Evolutionary conservation across 139 green algal genomes (phyloP), one percentile per base, ranked within the genome.

Genomic region (Chlamydomonas sp.): DNA sequence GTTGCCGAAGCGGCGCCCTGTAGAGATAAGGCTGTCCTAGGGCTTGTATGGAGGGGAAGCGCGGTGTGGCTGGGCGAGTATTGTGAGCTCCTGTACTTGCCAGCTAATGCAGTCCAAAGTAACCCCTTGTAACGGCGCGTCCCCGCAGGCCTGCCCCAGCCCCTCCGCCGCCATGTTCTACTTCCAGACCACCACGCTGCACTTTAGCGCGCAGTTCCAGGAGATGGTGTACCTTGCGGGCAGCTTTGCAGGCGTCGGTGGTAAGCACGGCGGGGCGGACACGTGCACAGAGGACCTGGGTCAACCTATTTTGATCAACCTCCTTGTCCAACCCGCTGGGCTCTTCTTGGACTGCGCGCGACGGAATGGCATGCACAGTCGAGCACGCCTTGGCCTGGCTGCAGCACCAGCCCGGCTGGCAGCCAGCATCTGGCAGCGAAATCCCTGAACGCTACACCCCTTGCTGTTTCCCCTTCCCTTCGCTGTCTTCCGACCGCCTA

Each of bases 191-290:
- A 10, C 63, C 72, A 64, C 59, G 59, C 86, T 90, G 67, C 76
- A 80, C 69, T 87, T 90, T 61, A 72, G 78, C 79, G 67, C 86
- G 2, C 14, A 58, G 16, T 98, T 98, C 72, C 87, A 98, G 58
- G 96, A 96, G 6, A 84, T 91, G 6, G 94, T 98, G 12, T 89
- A 92, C 60, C 91, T 98, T 77, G 93, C 94, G 20, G 94, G 91
- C 20, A 88, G 82, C 31, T 73, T 98, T 15, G 94, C 96, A 1
- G 91, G 85, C 20, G 89, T 98, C 59, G 81, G 58, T 49, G 81
- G 90, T 77, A 14, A 93, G 95, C 16, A 93, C 97, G 31, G 78
- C 64, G 18, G 93, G 76, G 5, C 93, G 94, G 9, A 14, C 66
- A 14, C 10, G 66, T 71, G 66, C 12, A 14, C 66, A 14, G 66